phyloP scores from a whole-genome alignment of 1,284 basidiomycete species.

The Peniophora sp. region DNA sequence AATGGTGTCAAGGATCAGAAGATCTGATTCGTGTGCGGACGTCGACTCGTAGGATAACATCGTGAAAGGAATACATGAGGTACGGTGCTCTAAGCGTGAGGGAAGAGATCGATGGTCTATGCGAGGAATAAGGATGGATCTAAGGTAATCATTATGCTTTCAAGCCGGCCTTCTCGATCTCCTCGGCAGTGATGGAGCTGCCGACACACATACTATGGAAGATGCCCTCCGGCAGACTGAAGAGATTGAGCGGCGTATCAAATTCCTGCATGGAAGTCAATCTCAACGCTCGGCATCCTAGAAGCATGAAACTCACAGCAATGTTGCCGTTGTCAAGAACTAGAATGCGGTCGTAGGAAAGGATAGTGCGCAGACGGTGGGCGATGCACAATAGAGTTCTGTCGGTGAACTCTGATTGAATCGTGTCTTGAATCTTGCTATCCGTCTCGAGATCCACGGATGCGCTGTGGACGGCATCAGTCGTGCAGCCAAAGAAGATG shows the following conservation, averaged over 20 bases:
- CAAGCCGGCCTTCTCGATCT: conserved; percentile 28
- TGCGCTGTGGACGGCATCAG: conserved; percentile 24
- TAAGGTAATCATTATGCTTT: background rate
- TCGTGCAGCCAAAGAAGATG: background rate
- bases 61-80: too few species aligned
- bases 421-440: conserved; percentile 80
- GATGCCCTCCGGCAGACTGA: conserved; percentile 39
- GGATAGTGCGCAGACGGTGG: conserved; percentile 71
- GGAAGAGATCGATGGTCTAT: too few species aligned
- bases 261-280: conserved; percentile 37
- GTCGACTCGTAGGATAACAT: too few species aligned
- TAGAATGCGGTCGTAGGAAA: conserved; percentile 72
- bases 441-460: conserved; percentile 82
- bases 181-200: conserved; percentile 44
- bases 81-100: too few species aligned
- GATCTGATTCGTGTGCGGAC: too few species aligned
- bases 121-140: too few species aligned
- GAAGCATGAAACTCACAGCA: conserved; percentile 17
- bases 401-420: conserved; percentile 71
- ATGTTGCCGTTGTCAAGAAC: conserved; percentile 67
- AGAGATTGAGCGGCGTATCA: conserved; percentile 59
- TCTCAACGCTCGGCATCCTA: background rate
- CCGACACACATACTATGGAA: conserved; percentile 65
- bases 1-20: too few species aligned
- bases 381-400: conserved; percentile 79